phyloP scores from a whole-genome alignment of 2,329 filamentous ascomycete species.

The Pestalotiopsis fici region DNA sequence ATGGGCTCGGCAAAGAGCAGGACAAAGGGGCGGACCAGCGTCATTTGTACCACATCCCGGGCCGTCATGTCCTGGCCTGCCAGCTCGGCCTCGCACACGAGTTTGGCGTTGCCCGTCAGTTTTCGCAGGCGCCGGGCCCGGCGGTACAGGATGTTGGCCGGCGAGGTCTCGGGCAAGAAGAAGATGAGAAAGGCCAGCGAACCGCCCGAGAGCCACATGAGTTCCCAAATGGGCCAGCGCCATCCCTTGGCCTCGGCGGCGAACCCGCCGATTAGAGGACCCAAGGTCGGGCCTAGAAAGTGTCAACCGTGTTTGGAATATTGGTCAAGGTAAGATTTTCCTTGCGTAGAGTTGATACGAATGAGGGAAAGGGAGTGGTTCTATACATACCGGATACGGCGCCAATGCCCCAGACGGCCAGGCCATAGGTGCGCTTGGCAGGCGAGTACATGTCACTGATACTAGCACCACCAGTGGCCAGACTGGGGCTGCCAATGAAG shows the following conservation, averaged over 20 bases:
- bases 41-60: conserved; percentile 50
- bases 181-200: conserved; percentile 46
- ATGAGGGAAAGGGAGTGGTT: background rate
- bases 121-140: conserved; percentile 51
- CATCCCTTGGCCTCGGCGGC: conserved; percentile 42
- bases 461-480: conserved; percentile 28
- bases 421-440: conserved; percentile 39
- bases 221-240: conserved; percentile 56
- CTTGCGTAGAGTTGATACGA: background rate
- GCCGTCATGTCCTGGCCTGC: conserved; percentile 44
- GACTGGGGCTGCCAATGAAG: conserved; percentile 37
- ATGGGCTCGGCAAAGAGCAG: conserved; percentile 51
- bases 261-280: conserved; percentile 49
- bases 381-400: conserved; percentile 29
- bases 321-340: too few relatives aligned
- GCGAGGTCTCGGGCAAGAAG: conserved; percentile 55
- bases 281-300: conserved; percentile 41
- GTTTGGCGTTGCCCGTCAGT: conserved; percentile 23
- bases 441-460: conserved; percentile 31
- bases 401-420: conserved; percentile 44
- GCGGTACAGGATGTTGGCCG: conserved; percentile 52
- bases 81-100: conserved; percentile 57
- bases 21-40: conserved; percentile 21
- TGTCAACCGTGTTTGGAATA: too few relatives aligned
- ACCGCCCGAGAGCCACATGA: conserved; percentile 37